A percentile compares a stretch with the other conserved stretches of the same genome.
Evolutionary conservation across 768 basidiomycete genomes (phyloP).

Genomic region (Amylocystis lapponica): DNA sequence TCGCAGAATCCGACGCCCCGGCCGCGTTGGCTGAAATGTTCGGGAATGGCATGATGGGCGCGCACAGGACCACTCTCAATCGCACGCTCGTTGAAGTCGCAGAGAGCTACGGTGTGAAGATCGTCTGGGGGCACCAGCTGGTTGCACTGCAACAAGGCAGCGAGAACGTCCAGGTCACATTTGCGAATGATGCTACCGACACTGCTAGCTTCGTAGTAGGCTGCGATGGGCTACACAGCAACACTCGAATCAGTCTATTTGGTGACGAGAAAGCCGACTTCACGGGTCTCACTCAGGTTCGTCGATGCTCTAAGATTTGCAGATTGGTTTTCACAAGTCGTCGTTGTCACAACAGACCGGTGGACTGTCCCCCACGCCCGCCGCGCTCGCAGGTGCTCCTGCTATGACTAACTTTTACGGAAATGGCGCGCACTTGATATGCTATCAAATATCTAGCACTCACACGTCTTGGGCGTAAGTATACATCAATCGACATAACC

Average conservation of each 20-base stretch:
- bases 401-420: conserved; percentile 31
- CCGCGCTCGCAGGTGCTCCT: conserved; percentile 9
- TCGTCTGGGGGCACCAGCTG: conserved; percentile 31
- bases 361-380: conserved; percentile 26
- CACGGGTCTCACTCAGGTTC: conserved; percentile 35
- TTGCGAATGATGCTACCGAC: conserved; percentile 31
- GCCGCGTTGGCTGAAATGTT: conserved; percentile 12
- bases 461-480: conserved; percentile 35
- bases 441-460: conserved; percentile 28
- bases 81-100: conserved; percentile 26
- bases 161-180: conserved; percentile 26
- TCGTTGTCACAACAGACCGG: conserved; percentile 24
- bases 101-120: conserved; percentile 25
- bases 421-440: conserved; percentile 32
- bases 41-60: conserved; percentile 26
- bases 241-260: conserved; percentile 31
- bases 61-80: conserved; percentile 27
- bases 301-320: neutral
- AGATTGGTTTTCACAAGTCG: neutral
- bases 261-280: conserved; percentile 31
- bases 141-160: conserved; percentile 25
- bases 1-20: conserved; percentile 23
- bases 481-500: too few species aligned
- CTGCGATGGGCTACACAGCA: conserved; percentile 41
- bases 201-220: conserved; percentile 36